Conservation (phyloP, 345 rosid genomes). For the Hibiscus tridactylites region DNA sequence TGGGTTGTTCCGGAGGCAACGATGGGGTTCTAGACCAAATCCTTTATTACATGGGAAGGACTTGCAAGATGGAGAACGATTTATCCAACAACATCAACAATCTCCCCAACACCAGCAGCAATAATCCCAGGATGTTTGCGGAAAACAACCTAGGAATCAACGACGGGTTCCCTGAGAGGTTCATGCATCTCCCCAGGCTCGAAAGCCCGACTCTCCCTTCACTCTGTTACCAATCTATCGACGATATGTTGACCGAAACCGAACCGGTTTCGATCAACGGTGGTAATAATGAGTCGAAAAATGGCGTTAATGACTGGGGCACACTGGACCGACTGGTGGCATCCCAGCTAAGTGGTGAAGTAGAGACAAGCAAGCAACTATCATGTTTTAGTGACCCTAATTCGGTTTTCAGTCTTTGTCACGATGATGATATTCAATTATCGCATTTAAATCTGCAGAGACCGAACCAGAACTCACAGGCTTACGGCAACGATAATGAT, state of each 20-base stretch:
- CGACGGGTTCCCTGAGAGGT: constrained; percentile 32
- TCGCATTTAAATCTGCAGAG: constrained; percentile 30
- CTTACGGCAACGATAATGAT: constrained; percentile 35
- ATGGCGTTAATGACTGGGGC: constrained; percentile 59
- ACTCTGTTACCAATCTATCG: constrained; percentile 15
- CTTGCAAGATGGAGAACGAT: constrained; percentile 50
- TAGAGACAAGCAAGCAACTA: constrained; percentile 35
- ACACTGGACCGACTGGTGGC: constrained; percentile 83
- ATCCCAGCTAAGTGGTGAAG: constrained; percentile 72
- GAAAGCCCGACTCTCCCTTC: constrained; percentile 47
- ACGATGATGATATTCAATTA: constrained; percentile 29
- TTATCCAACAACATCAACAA: constrained; percentile 11
- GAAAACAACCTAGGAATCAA: constrained; percentile 14
- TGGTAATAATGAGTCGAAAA: constrained; percentile 7
- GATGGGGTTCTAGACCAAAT: constrained; percentile 59
- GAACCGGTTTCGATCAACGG: constrained; percentile 20
- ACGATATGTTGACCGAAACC: constrained; percentile 29
- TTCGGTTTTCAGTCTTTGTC: constrained; percentile 32
- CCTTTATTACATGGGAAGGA: constrained; percentile 62
- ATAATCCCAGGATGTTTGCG: constrained; percentile 16
- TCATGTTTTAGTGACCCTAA: constrained; percentile 38
- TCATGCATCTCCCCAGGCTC: constrained; percentile 69
- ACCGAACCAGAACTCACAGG: constrained; percentile 23
- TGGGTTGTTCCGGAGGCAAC: constrained; percentile 21
- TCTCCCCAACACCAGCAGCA: constrained; percentile 9